A percentile compares a stretch with the other conserved stretches of the same genome.
Conservation (phyloP, 495 filamentous ascomycete species). For the Penicillium turbatum region DNA sequence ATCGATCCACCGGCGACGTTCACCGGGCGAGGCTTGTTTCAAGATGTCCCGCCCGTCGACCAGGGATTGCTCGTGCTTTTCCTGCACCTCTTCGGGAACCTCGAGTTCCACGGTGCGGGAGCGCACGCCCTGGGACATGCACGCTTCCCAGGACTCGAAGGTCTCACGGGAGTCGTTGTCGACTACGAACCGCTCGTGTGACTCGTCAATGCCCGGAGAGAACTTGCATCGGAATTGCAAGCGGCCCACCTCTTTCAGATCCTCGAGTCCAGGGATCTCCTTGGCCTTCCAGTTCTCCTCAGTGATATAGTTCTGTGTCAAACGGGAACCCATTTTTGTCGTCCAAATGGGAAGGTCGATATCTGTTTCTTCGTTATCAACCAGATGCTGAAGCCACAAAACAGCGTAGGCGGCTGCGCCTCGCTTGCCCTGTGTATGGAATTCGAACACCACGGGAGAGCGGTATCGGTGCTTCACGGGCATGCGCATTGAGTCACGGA, state of each 20-base stretch:
- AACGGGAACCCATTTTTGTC: constrained; percentile 63
- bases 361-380: constrained; percentile 68
- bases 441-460: constrained; percentile 83
- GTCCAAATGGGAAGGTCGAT: constrained; percentile 86
- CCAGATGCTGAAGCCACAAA: constrained; percentile 80
- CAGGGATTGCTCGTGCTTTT: constrained; percentile 75
- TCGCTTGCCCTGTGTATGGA: constrained; percentile 64
- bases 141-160: constrained; percentile 91
- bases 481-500: constrained; percentile 60
- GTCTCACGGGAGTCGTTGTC: constrained; percentile 90
- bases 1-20: constrained; percentile 72
- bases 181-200: constrained; percentile 75
- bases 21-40: constrained; percentile 59
- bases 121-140: constrained; percentile 78
- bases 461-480: constrained; percentile 88
- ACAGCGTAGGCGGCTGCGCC: constrained; percentile 68
- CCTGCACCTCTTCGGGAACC: constrained; percentile 59
- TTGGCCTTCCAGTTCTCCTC: constrained; percentile 58
- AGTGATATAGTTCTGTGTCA: constrained; percentile 90
- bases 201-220: constrained; percentile 84
- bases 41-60: constrained; percentile 76
- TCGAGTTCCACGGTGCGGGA: constrained; percentile 59
- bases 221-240: constrained; percentile 74
- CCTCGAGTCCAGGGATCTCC: constrained; percentile 59
- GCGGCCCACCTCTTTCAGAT: constrained; percentile 74